Evolutionary conservation across 805 yeast species (phyloP), one percentile per base, ranked within the genome.

Genomic region (Ogataea nakhonphanomensis): DNA sequence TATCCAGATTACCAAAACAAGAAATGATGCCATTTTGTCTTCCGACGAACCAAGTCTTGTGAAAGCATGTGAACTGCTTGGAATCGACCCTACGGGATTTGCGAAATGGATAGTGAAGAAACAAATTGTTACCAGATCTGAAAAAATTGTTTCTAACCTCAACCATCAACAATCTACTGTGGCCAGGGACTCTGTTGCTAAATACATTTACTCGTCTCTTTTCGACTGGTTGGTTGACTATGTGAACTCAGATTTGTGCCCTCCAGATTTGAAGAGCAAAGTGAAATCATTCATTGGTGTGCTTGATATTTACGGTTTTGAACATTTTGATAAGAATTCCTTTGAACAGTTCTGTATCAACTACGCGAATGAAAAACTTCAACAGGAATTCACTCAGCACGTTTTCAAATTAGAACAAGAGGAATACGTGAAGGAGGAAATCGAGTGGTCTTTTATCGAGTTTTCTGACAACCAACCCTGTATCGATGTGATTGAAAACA

Each of bases 311-410:
- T 91, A 91, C 59, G 99, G 99, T 17, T 91, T 91, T 62, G 99
- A 91, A 65, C 97, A 91, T 65, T 91, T 91, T 61, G 90, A 87
- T 51, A 81, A 78, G 55, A 91, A 91, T 66, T 89, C 96, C 7
- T 91, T 91, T 58, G 99, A 91, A 66, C 99, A 91, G 65, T 91
- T 91, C 65, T 91, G 99, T 70, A 90, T 90, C 66, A 90, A 90
- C 63, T 90, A 90, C 62, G 96, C 97, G 32, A 90, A 90, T 65
- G 99, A 91, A 69, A 91, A 91, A 66, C 74, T 91, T 54, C 98
- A 91, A 66, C 98, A 91, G 65, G 97, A 91, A 63, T 91, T 91
- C 66, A 91, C 90, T 57, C 97, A 89, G 69, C 97, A 91, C 57
- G 97, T 91, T 39, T 91, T 91, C 76, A 91, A 91, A 61, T 74